phyloP scores from a whole-genome alignment of 495 filamentous ascomycete genomes.

The Neurospora hispaniola region DNA sequence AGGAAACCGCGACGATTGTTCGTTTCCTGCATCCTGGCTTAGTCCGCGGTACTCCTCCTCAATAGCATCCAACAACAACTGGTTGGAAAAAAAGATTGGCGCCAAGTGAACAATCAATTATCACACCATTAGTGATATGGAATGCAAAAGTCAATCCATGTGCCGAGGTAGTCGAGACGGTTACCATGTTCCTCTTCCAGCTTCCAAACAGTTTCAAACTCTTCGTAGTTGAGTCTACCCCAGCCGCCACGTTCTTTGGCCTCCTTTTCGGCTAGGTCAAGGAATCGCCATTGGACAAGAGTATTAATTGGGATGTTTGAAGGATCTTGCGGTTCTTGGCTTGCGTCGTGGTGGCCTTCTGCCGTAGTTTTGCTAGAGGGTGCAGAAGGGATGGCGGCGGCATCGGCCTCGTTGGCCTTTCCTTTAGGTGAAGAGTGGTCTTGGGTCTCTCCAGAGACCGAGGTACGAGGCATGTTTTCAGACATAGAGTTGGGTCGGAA shows the following conservation, averaged over 20 bases:
- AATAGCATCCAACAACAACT: not conserved
- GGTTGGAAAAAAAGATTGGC: not conserved
- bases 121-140: slow-evolving; percentile 24
- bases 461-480: slow-evolving; percentile 9
- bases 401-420: slow-evolving; percentile 7
- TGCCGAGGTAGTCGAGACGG: slow-evolving; percentile 63
- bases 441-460: not conserved
- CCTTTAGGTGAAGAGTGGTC: not conserved
- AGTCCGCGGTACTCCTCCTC: not conserved
- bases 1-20: not conserved
- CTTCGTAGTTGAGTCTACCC: slow-evolving; percentile 56
- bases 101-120: not conserved
- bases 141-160: slow-evolving; percentile 75
- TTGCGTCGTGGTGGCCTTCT: not conserved
- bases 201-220: slow-evolving; percentile 64
- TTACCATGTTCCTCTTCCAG: slow-evolving; percentile 43
- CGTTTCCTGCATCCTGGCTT: not conserved
- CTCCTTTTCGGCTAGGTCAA: slow-evolving; percentile 55
- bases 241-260: slow-evolving; percentile 59
- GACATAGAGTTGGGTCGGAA: slow-evolving; percentile 34
- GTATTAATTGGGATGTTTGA: slow-evolving; percentile 19
- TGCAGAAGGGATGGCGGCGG: not conserved
- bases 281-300: slow-evolving; percentile 40
- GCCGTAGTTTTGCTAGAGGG: not conserved
- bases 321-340: not conserved